phyloP scores from a whole-genome alignment of 2,329 filamentous ascomycete genomes.

The Fusarium euwallaceae region DNA sequence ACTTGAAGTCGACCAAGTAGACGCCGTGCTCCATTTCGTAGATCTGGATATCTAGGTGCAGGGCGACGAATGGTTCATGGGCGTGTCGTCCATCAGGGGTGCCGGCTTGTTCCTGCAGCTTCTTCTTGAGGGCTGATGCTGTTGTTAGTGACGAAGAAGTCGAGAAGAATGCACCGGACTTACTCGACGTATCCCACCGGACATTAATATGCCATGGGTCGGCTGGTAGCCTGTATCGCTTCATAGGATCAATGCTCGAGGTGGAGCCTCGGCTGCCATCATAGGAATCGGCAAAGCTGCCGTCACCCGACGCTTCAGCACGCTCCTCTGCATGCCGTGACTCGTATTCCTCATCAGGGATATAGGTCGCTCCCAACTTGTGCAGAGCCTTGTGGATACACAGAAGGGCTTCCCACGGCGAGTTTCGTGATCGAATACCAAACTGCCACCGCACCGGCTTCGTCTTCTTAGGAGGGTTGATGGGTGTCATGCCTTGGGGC shows the following conservation, averaged over 20 bases:
- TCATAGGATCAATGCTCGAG: slow-evolving; percentile 63
- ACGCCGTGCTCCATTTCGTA: slow-evolving; percentile 94
- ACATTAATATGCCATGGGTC: slow-evolving; percentile 96
- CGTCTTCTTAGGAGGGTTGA: slow-evolving; percentile 75
- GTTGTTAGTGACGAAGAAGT: slow-evolving; percentile 26
- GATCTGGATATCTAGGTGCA: slow-evolving; percentile 96
- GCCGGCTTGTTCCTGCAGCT: slow-evolving; percentile 33
- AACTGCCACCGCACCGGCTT: slow-evolving; percentile 97
- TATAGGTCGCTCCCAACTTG: slow-evolving; percentile 91
- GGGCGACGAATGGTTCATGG: slow-evolving; percentile 79
- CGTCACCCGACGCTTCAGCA: slow-evolving; percentile 52
- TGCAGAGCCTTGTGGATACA: slow-evolving; percentile 94
- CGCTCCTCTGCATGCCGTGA: slow-evolving; percentile 60
- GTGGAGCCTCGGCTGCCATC: slow-evolving; percentile 54
- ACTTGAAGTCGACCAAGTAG: slow-evolving; percentile 98
- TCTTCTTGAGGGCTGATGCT: slow-evolving; percentile 52
- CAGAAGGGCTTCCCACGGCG: slow-evolving; percentile 91
- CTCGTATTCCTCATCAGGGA: slow-evolving; percentile 73
- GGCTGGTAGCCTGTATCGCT: slow-evolving; percentile 86
- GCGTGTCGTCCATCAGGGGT: slow-evolving; percentile 57
- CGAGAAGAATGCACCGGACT: slow-evolving; percentile 55
- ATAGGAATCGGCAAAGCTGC: slow-evolving; percentile 58
- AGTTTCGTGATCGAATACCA: slow-evolving; percentile 93
- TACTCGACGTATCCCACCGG: slow-evolving; percentile 87
- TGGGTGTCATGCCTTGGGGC: slow-evolving; percentile 73